Conservation (phyloP, 2,329 filamentous ascomycete species). For the Cryphonectria naterciae region DNA sequence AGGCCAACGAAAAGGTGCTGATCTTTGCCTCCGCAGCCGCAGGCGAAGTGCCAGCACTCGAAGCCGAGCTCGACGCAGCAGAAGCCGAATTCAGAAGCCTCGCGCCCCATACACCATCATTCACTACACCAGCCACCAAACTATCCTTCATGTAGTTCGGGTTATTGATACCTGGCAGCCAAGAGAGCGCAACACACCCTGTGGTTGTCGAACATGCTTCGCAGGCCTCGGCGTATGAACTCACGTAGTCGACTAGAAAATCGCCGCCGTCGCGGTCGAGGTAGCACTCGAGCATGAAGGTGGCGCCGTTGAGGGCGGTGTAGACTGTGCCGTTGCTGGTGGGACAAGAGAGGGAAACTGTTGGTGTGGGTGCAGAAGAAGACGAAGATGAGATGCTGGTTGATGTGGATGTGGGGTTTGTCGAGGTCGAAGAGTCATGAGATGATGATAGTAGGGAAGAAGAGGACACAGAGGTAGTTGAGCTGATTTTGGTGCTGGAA, state of each 20-base stretch:
- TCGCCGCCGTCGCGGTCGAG: conserved; percentile 27
- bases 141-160: conserved; percentile 29
- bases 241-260: conserved; percentile 19
- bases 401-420: neutral
- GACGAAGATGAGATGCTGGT: conserved; percentile 8
- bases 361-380: conserved; percentile 11
- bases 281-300: conserved; percentile 28
- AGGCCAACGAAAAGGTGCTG: neutral
- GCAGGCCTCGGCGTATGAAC: conserved; percentile 22
- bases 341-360: conserved; percentile 25
- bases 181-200: conserved; percentile 25
- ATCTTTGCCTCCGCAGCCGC: neutral
- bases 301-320: conserved; percentile 22
- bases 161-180: conserved; percentile 19
- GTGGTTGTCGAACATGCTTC: conserved; percentile 27
- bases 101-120: conserved; percentile 26
- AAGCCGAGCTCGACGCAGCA: neutral
- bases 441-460: neutral
- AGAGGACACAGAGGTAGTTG: neutral
- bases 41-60: neutral
- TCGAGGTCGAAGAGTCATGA: neutral
- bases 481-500: neutral
- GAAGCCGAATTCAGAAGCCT: conserved; percentile 12
- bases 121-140: conserved; percentile 12
- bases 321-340: conserved; percentile 17